A percentile compares a stretch with the other conserved stretches of the same genome.
Conservation (phyloP, 345 rosid species). For the Euphorbia tirucalli region DNA sequence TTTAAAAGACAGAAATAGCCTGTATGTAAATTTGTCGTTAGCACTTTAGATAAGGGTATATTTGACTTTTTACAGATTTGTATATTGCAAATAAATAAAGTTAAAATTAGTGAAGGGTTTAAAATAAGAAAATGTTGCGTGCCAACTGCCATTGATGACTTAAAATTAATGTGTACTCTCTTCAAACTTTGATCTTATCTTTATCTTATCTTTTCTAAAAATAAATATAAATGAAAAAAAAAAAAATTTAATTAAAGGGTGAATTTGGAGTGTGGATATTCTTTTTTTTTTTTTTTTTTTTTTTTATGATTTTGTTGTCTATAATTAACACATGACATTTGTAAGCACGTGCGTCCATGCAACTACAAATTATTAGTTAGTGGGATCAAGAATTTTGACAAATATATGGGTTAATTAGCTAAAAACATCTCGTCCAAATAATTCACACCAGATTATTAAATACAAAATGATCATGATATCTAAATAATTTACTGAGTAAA, state of each 20-base stretch:
- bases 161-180: slow-evolving; percentile 8
- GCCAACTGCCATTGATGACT: slow-evolving; percentile 18
- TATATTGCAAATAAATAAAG: not conserved
- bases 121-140: slow-evolving; percentile 17
- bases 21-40: too few species aligned
- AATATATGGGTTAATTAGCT: too few species aligned
- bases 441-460: too few species aligned
- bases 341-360: too few species aligned
- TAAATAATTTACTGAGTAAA: too few species aligned
- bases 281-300: not conserved
- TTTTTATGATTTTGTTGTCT: too few species aligned
- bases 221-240: not conserved
- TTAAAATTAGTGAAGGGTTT: not conserved
- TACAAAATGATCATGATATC: too few species aligned
- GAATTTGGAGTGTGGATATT: slow-evolving; percentile 20
- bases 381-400: too few species aligned
- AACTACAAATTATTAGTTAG: too few species aligned
- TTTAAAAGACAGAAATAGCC: not conserved
- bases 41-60: not conserved
- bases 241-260: not conserved
- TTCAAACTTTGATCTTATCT: slow-evolving; percentile 13
- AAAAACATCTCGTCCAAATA: too few species aligned
- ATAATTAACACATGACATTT: too few species aligned
- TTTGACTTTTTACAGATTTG: not conserved
- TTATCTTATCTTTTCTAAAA: not conserved